Base-by-base conservation (phyloP, 805 yeast genomes). In the Hanseniaspora meyeri region DNA sequence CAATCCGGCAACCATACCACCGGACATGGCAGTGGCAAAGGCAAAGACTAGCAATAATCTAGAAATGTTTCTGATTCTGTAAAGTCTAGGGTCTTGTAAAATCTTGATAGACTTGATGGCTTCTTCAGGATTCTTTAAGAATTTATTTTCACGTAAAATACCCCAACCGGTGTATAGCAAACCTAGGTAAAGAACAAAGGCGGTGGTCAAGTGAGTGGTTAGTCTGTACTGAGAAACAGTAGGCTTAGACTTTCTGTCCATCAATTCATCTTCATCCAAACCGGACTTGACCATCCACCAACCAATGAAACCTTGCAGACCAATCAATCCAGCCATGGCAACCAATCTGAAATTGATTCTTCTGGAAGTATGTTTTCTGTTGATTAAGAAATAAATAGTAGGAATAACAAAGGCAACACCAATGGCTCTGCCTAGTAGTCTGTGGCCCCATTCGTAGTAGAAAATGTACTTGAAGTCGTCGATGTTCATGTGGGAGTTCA, bases 251-350 rank as follows among this genome's bases (percentile, higher is more conserved):
- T 79, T 85, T 67, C 96, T 78, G 61, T 84, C 89, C 24, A 77
- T 78, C 49, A 93, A 73, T 65, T 84, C 84, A 46, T 83, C 77
- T 64, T 84, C 85, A 66, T 89, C 95, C 57, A 93, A 76, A 34
- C 98, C 98, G 10, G 96, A 87, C 64, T 86, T 82, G 53, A 93
- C 98, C 98, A 93, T 93, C 99, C 99, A 93, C 98, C 98, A 93
- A 36, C 98, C 98, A 62, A 93, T 84, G 54, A 83, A 85, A 54
- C 98, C 98, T 74, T 93, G 98, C 49, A 93, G 72, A 11, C 96
- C 99, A 58, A 93, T 75, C 52, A 93, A 72, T 0, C 77, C 81
- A 43, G 95, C 78, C 48, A 93, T 77, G 1, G 87, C 87, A 20
- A 86, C 69, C 16, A 93, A 73, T 62, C 87, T 77, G 57, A 73